Percentiles rank a stretch among this genome's conserved stretches.
These are phyloP conservation scores for Penicillium thymicola DNA, from an alignment of 2,329 filamentous ascomycete species.

Conservation along the genomic window DNA sequence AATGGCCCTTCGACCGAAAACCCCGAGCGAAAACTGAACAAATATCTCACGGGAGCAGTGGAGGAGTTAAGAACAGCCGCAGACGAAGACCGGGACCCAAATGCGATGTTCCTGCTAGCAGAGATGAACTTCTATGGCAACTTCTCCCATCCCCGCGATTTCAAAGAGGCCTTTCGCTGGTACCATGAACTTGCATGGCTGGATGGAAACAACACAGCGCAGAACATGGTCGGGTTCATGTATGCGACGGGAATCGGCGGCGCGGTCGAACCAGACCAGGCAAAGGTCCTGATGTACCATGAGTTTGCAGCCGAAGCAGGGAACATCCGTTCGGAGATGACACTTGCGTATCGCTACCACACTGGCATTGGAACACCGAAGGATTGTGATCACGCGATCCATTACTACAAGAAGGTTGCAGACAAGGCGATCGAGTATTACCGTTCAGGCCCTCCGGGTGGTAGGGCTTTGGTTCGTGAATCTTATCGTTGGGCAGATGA, in stretches of 20 bases:
- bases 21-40: conserved; percentile 33
- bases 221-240: conserved; percentile 94
- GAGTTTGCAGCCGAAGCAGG: conserved; percentile 85
- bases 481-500: conserved; percentile 87
- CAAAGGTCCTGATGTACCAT: conserved; percentile 88
- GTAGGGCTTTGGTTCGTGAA: conserved; percentile 71
- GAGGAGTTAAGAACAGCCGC: conserved; percentile 59
- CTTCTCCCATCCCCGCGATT: conserved; percentile 79
- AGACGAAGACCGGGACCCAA: conserved; percentile 55
- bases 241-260: conserved; percentile 89
- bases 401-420: conserved; percentile 89
- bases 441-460: conserved; percentile 84
- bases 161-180: conserved; percentile 72
- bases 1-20: conserved; percentile 55
- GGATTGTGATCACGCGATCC: conserved; percentile 78
- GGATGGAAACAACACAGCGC: conserved; percentile 84
- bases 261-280: conserved; percentile 79
- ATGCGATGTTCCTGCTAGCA: conserved; percentile 84
- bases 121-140: conserved; percentile 98
- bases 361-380: conserved; percentile 80
- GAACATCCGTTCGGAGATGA: conserved; percentile 87
- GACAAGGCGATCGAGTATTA: conserved; percentile 89
- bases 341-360: conserved; percentile 80
- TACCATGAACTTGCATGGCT: conserved; percentile 74
- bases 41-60: conserved; percentile 56